These are phyloP conservation scores for Calonectria pseudoturangicola DNA, from an alignment of 2,329 filamentous ascomycete species.

Conservation along the genomic window DNA sequence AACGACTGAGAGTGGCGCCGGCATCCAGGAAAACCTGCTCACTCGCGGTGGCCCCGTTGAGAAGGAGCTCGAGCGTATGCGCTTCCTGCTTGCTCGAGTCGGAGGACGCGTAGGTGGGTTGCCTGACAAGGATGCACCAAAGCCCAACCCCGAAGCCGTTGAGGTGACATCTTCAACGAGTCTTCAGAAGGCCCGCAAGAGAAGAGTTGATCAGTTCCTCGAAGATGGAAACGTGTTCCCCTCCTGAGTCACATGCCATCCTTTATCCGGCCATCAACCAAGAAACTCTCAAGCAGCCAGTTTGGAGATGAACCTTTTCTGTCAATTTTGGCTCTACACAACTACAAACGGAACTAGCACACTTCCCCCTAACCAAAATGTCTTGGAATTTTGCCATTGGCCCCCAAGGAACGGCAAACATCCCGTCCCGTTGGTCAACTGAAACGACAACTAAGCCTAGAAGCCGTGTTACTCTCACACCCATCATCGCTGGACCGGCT, in stretches of 20 bases:
- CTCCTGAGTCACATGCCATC: conserved; percentile 36
- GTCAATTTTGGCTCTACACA: not conserved
- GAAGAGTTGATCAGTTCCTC: conserved; percentile 54
- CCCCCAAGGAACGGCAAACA: not conserved
- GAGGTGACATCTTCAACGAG: conserved; percentile 35
- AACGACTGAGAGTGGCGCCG: conserved; percentile 55
- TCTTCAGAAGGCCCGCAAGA: conserved; percentile 48
- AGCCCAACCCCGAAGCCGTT: conserved; percentile 32
- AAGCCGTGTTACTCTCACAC: not conserved
- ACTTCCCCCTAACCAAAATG: not conserved
- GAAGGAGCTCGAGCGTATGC: conserved; percentile 79
- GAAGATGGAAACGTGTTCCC: conserved; percentile 52
- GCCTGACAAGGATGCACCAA: conserved; percentile 35
- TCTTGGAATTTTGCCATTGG: conserved; percentile 7
- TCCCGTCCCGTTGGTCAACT: not conserved
- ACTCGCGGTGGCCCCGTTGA: conserved; percentile 79
- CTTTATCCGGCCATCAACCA: not conserved
- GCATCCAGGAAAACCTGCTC: conserved; percentile 79
- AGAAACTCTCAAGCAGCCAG: not conserved
- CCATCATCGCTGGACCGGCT: conserved; percentile 23
- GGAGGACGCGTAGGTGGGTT: conserved; percentile 68
- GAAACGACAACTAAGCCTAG: not conserved
- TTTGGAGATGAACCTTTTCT: not conserved
- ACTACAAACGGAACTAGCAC: not conserved
- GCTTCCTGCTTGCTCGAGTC: conserved; percentile 77